Conservation (phyloP, 768 basidiomycete genomes). For the Russula lepida region DNA sequence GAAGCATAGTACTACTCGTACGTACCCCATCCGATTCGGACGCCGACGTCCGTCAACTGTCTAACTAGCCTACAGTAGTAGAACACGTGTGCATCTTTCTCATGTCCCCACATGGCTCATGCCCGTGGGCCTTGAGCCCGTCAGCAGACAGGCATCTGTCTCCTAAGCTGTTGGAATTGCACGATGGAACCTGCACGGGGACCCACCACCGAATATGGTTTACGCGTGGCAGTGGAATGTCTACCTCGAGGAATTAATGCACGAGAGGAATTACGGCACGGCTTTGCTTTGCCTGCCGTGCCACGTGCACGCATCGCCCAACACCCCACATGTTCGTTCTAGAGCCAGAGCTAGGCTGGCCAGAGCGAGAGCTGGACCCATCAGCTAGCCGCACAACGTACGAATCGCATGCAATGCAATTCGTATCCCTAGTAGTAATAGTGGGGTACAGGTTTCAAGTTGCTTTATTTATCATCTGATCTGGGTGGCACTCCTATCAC, state of each 20-base stretch:
- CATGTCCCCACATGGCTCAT: neutral
- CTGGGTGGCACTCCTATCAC: conserved; percentile 1
- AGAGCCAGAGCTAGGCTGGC: no score
- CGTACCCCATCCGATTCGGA: no score
- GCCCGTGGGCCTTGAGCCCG: neutral
- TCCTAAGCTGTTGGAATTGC: conserved; percentile 8
- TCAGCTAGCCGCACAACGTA: neutral
- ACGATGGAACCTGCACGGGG: neutral
- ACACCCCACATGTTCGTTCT: no score
- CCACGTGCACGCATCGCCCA: neutral
- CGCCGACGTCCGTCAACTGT: no score
- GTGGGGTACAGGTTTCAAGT: neutral
- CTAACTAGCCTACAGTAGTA: no score
- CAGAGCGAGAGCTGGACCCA: neutral
- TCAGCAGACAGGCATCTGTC: no score
- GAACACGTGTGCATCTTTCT: neutral
- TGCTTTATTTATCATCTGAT: neutral
- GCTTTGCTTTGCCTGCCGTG: neutral
- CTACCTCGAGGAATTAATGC: conserved; percentile 10
- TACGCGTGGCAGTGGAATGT: conserved; percentile 2
- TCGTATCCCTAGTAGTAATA: neutral
- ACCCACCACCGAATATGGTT: neutral
- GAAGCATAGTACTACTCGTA: no score
- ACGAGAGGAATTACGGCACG: conserved; percentile 1
- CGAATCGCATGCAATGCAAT: neutral